Conservation (phyloP, 495 filamentous ascomycete genomes). For the Penicillium turbatum region DNA sequence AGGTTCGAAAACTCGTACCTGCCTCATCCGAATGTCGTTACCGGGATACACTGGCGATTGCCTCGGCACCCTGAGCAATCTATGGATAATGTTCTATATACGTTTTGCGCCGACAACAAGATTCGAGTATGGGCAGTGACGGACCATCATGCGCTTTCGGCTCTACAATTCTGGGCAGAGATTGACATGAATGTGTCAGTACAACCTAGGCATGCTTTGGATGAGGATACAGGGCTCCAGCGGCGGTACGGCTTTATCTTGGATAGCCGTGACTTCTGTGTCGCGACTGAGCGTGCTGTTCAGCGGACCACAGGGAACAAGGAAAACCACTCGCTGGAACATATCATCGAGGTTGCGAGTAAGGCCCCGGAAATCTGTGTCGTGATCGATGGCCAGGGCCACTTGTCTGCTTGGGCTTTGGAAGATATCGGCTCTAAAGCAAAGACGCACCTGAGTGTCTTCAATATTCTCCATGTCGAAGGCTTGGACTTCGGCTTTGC, state of each 20-base stretch:
- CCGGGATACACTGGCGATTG: constrained; percentile 77
- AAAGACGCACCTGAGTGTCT: constrained; percentile 64
- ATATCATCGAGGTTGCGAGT: constrained; percentile 82
- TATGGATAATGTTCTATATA: constrained; percentile 88
- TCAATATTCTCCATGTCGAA: constrained; percentile 83
- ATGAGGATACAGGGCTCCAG: constrained; percentile 22
- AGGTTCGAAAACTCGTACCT: constrained; percentile 91
- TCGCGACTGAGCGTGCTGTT: constrained; percentile 72
- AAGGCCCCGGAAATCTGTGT: constrained; percentile 83
- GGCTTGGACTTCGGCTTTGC: constrained; percentile 64
- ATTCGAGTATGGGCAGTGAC: constrained; percentile 79
- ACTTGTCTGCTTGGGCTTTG: constrained; percentile 92
- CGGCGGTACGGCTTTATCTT: constrained; percentile 77
- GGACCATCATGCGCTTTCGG: constrained; percentile 66
- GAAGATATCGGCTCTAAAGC: constrained; percentile 80
- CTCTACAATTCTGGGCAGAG: constrained; percentile 74
- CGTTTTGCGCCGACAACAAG: constrained; percentile 78
- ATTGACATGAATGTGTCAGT: constrained; percentile 76
- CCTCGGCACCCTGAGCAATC: constrained; percentile 72
- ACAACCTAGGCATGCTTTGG: constrained; percentile 49
- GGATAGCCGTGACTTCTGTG: constrained; percentile 74
- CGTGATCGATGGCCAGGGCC: constrained; percentile 75
- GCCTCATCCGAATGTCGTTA: constrained; percentile 73
- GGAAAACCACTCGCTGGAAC: constrained; percentile 68
- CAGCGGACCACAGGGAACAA: constrained; percentile 55